These are phyloP conservation scores for Aethionema arabicum DNA, from an alignment of 345 rosid genomes.

Conservation along the genomic window DNA sequence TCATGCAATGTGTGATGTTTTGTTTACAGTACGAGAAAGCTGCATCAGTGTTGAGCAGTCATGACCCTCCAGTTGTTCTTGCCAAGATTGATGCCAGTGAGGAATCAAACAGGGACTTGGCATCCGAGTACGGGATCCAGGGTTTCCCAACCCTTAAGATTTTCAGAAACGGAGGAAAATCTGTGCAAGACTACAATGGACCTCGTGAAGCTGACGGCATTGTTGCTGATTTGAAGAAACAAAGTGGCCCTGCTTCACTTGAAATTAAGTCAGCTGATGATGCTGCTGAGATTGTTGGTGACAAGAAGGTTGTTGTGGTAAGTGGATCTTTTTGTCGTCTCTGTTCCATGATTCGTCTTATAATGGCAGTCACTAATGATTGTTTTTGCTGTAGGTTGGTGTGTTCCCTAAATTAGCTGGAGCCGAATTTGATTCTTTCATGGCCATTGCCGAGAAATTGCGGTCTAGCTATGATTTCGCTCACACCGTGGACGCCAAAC, in stretches of 20 bases:
- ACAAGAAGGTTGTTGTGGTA: slow-evolving; percentile 72
- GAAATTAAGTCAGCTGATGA: slow-evolving; percentile 74
- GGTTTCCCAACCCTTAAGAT: slow-evolving; percentile 92
- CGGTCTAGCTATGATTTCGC: slow-evolving; percentile 88
- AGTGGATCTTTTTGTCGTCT: slow-evolving; percentile 32
- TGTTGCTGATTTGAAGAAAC: slow-evolving; percentile 75
- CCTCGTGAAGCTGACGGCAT: slow-evolving; percentile 97
- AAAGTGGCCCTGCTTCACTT: slow-evolving; percentile 86
- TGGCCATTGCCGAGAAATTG: slow-evolving; percentile 68
- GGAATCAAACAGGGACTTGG: slow-evolving; percentile 66
- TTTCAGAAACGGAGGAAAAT: slow-evolving; percentile 80
- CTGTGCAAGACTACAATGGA: slow-evolving; percentile 78
- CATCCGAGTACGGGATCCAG: slow-evolving; percentile 52
- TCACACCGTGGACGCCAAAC: slow-evolving; percentile 74
- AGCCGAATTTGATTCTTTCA: slow-evolving; percentile 70
- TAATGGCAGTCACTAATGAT: slow-evolving; percentile 1
- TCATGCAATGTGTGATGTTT: background rate
- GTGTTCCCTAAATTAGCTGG: slow-evolving; percentile 86
- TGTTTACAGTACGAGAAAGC: slow-evolving; percentile 82
- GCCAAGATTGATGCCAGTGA: slow-evolving; percentile 95
- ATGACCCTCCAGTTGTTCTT: slow-evolving; percentile 62
- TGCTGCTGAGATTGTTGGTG: slow-evolving; percentile 55
- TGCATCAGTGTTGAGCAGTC: slow-evolving; percentile 69
- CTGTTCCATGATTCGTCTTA: slow-evolving; percentile 1
- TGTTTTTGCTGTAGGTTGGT: slow-evolving; percentile 57